phyloP scores from a whole-genome alignment of 352 stramenopile genomes.

The Thraustochytrium striatum region DNA sequence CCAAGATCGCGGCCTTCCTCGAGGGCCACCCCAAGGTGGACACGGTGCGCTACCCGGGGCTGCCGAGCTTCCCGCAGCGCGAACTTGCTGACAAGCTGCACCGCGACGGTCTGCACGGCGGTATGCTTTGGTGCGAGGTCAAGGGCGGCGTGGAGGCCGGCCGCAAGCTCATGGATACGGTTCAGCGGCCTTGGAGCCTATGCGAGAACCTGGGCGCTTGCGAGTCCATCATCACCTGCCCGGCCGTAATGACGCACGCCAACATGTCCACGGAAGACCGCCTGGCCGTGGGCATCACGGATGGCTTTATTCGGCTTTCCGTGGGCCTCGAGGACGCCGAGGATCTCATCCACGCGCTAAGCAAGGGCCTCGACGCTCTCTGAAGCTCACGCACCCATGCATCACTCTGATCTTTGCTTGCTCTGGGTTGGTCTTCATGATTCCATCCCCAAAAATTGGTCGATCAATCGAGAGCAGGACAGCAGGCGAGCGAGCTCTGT shows the following conservation, averaged over 20 bases:
- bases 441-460: too few relatives aligned
- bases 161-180: conserved; percentile 58
- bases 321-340: conserved; percentile 87
- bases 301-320: conserved; percentile 85
- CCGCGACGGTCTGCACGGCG: conserved; percentile 57
- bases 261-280: conserved; percentile 84
- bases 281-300: conserved; percentile 78
- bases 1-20: conserved; percentile 83
- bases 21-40: conserved; percentile 80
- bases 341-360: conserved; percentile 89
- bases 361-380: conserved; percentile 68
- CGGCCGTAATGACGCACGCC: conserved; percentile 89
- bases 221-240: conserved; percentile 79
- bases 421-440: too few relatives aligned
- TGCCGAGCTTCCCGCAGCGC: conserved; percentile 71
- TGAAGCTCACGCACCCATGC: too few relatives aligned
- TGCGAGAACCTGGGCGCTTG: conserved; percentile 67
- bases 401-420: too few relatives aligned
- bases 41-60: conserved; percentile 82
- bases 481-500: too few relatives aligned
- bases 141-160: conserved; percentile 61
- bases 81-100: conserved; percentile 65
- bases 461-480: too few relatives aligned
- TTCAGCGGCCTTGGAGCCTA: conserved; percentile 66
- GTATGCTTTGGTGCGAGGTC: conserved; percentile 74